Evolutionary conservation across 2,329 filamentous ascomycete genomes (phyloP).

Genomic region (Torrubiella hemipterigena): DNA sequence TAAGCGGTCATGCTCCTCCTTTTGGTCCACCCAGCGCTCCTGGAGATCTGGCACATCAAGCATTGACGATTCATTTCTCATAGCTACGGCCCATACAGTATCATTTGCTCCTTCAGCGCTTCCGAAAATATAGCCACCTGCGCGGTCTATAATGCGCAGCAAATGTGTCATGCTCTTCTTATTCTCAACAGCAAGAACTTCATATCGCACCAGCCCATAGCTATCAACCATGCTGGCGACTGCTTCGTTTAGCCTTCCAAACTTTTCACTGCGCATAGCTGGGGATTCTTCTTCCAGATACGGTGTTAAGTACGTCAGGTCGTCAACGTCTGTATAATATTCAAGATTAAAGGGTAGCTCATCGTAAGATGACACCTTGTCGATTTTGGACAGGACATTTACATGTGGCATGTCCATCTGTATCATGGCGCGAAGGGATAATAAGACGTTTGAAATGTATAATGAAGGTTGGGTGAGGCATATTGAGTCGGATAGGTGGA

Average conservation of each 20-base stretch:
- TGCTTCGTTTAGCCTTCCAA: constrained; percentile 72
- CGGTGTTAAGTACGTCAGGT: constrained; percentile 73
- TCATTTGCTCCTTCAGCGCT: constrained; percentile 86
- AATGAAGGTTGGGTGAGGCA: constrained; percentile 86
- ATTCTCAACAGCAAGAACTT: constrained; percentile 91
- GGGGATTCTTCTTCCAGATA: constrained; percentile 70
- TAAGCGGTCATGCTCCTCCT: constrained; percentile 73
- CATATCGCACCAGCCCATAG: constrained; percentile 82
- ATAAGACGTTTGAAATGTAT: constrained; percentile 86
- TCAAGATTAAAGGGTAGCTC: constrained; percentile 90
- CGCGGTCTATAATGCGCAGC: constrained; percentile 78
- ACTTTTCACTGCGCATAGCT: constrained; percentile 59
- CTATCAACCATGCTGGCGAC: constrained; percentile 79
- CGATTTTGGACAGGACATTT: constrained; percentile 95
- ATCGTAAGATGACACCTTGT: constrained; percentile 78
- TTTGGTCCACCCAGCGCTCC: constrained; percentile 87
- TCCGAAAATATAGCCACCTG: constrained; percentile 87
- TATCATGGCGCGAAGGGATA: constrained; percentile 91
- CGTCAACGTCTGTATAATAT: constrained; percentile 95
- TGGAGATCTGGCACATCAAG: constrained; percentile 85
- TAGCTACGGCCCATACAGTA: constrained; percentile 92
- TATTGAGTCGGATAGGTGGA: constrained; percentile 90
- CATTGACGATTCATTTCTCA: constrained; percentile 61
- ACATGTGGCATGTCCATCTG: constrained; percentile 95
- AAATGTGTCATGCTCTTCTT: constrained; percentile 95